Evolutionary conservation across 805 yeast species (phyloP).

Genomic region (Teunomyces aglyptinius): DNA sequence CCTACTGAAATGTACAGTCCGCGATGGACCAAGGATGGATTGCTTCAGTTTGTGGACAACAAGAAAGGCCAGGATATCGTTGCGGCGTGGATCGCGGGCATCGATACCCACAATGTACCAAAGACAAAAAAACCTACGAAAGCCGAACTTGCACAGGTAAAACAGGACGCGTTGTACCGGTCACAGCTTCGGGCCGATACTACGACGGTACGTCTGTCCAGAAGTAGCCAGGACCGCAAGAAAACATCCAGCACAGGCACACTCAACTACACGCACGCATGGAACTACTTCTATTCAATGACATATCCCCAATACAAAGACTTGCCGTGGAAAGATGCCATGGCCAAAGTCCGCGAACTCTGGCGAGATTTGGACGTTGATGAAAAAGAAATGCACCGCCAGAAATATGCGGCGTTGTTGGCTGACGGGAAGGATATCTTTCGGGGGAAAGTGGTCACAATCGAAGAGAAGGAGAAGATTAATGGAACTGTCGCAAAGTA

Average conservation of each 20-base stretch:
- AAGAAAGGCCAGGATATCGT: slow-evolving; percentile 6
- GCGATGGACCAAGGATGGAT: slow-evolving; percentile 19
- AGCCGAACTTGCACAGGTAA: slow-evolving; percentile 11
- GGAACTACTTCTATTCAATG: slow-evolving; percentile 32
- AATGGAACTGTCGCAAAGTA: slow-evolving; percentile 12
- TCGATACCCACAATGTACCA: slow-evolving; percentile 12
- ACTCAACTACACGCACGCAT: slow-evolving; percentile 31
- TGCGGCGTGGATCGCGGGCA: slow-evolving; percentile 16
- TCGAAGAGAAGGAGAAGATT: slow-evolving; percentile 21
- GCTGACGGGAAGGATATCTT: slow-evolving; percentile 28
- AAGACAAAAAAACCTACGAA: slow-evolving; percentile 10
- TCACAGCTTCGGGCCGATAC: slow-evolving; percentile 23
- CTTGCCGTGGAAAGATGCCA: slow-evolving; percentile 13
- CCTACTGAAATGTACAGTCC: slow-evolving; percentile 16
- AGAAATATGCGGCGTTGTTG: slow-evolving; percentile 26
- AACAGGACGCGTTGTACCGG: slow-evolving; percentile 19
- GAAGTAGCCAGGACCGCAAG: background rate
- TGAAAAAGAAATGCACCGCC: slow-evolving; percentile 27
- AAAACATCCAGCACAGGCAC: slow-evolving; percentile 11
- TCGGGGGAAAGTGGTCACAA: slow-evolving; percentile 27
- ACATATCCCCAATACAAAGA: slow-evolving; percentile 16
- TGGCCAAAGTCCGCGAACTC: slow-evolving; percentile 10
- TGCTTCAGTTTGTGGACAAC: background rate
- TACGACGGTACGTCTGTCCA: background rate
- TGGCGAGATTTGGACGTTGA: slow-evolving; percentile 29